Base-by-base conservation (phyloP, 345 rosid genomes). In the Sapria himalayana region DNA sequence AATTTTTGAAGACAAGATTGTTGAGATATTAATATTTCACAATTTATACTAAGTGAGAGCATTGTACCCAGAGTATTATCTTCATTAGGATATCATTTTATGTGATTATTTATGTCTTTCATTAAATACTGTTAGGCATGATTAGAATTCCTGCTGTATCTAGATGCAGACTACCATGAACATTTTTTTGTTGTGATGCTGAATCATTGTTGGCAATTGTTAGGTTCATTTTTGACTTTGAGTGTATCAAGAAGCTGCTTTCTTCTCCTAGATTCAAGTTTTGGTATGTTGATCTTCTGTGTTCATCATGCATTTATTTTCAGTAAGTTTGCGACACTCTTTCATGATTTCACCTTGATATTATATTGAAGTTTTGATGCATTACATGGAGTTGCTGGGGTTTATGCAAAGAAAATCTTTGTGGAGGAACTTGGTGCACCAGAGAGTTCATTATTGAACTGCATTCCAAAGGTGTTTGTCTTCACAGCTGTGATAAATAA, bases 351-450 rank as follows among this genome's bases (percentile, higher is more conserved):
- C 43, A 21, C 33, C 46, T 54, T 31, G 13, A 45, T 41, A 19
- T 63, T 23, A 43, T 62, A 15, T 24, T 59, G 45, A 66, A 78
- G 99, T 57, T 80, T 67, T 62, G 99, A 91, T 58, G 99, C 92
- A 43, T 40, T 91, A 29, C 93, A 91, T 51, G 98, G 98, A 55
- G 98, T 84, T 63, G 99, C 72, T 68, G 99, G 99, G 48, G 92
- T 89, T 17, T 91, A 84, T 58, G 96, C 99, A 29, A 67, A 73
- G 19, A 64, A 71, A 5, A 84, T 91, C 46, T 91, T 91, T 66
- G 94, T 91, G 23, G 93, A 91, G 69, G 99, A 80, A 69, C 89
- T 91, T 22, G 93, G 96, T 43, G 89, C 92, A 23, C 48, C 71
- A 63, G 85, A 77, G 72, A 64, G 66, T 55, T 70, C 89, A 19